Base-by-base conservation (phyloP, 805 yeast species). In the Wickerhamiella cacticola region DNA sequence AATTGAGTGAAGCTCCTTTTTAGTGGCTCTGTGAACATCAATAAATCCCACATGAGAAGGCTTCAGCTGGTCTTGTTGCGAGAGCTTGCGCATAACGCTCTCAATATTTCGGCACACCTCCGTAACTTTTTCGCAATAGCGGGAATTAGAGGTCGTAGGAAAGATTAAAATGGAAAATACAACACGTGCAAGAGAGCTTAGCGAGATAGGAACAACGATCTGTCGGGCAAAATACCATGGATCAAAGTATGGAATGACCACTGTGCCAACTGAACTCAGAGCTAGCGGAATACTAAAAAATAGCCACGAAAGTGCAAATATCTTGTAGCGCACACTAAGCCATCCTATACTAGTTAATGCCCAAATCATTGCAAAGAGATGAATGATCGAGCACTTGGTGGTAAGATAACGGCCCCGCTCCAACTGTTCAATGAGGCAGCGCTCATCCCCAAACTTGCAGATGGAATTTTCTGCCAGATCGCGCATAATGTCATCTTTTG, bases 121-220 rank as follows among this genome's bases (percentile, higher is more conserved):
- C 33, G 23, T 21, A 10, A 47, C 40, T 13, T 45, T 41, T 13
- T 34, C 45, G 36, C 59, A 48, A 40, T 52, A 61, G 31, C 52
- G 52, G 35, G 25, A 51, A 33, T 49, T 58, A 2, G 63, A 53
- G 16, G 61, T 49, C 10, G 50, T 34, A 2, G 64, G 64, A 40
- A 57, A 57, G 4, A 55, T 50, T 5, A 58, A 7, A 15, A 47
- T 13, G 3, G 57, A 47, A 9, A 52, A 41, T 3, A 57, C 45
- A 18, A 55, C 31, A 22, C 55, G 41, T 3, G 53, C 44, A 1
- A 55, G 52, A 5, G 58, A 39, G 3, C 54, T 48, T 8, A 61
- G 9, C 3, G 62, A 61, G 26, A 56, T 43, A 1, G 63, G 61
- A 26, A 53, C 52, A 6, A 58, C 25, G 12, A 59, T 35, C 12